Evolutionary conservation across 1,284 basidiomycete species (phyloP), one percentile per base, ranked within the genome.

Genomic region (Sphaerobolus stellatus): DNA sequence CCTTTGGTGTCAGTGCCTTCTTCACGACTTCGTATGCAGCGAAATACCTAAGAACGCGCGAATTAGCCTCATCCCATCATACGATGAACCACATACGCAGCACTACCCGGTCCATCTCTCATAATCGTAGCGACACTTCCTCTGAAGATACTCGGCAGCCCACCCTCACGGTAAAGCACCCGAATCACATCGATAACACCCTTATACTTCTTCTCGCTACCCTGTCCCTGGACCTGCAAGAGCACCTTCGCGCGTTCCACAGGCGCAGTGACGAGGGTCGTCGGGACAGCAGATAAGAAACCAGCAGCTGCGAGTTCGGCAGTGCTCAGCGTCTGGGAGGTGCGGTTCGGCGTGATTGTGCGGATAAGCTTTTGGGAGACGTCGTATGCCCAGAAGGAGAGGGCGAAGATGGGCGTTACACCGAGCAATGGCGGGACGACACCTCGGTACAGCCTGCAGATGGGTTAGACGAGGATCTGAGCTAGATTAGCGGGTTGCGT

Each of bases 361-460:
- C 86, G 83, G 52, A 98, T 92, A 57, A 98, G 74, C 62, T 90
- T 84, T 74, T 98, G 98, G 41, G 96, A 94, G 58, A 88, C 79
- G 68, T 98, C 95, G 71, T 98, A 99, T 18, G 92, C 94, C 94
- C 95, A 98, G 79, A 99, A 99, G 3, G 94, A 98, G 44, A 99
- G 78, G 13, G 97, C 97, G 68, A 99, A 99, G 68, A 99, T 99
- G 47, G 97, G 97, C 2, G 97, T 98, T 29, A 99, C 94, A 52
- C 97, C 97, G 33, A 98, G 77, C 59, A 99, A 75, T 49, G 97
- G 97, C 25, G 97, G 96, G 3, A 96, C 90, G 75, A 99, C 95
- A 34, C 96, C 96, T 62, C 96, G 90, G 72, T 98, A 99, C 71
- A 99, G 72, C 31, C 94, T 96, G 54, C 27, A 50, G 43, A 25